Conservation (phyloP, 208 protist species). For the Trypanosomatidae sp. region DNA sequence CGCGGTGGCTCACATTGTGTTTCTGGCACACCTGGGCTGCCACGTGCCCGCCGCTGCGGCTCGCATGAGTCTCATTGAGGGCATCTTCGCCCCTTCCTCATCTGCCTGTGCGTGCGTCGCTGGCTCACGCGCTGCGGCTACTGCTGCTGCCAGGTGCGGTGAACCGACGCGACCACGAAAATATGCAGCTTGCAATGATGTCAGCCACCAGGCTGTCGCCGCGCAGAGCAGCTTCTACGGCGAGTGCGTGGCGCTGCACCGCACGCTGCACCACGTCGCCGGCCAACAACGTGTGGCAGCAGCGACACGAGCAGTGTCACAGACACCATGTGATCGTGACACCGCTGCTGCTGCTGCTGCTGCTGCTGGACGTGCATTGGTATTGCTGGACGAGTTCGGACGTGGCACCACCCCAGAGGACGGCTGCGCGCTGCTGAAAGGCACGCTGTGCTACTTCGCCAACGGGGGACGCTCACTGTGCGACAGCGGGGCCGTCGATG, state of each 20-base stretch:
- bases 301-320: no score
- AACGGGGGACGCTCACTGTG: background rate
- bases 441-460: conserved; percentile 54
- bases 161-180: no score
- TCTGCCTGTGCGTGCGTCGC: background rate
- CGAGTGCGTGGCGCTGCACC: conserved; percentile 69
- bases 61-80: conserved; percentile 49
- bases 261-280: conserved; percentile 51
- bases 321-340: no score
- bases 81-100: conserved; percentile 45
- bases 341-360: background rate
- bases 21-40: conserved; percentile 92
- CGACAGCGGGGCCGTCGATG: no score
- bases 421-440: conserved; percentile 79
- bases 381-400: conserved; percentile 95
- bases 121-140: background rate
- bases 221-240: conserved; percentile 56
- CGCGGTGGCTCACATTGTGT: conserved; percentile 92
- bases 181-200: no score
- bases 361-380: conserved; percentile 42
- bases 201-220: no score
- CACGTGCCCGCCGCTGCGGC: conserved; percentile 87
- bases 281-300: conserved; percentile 11
- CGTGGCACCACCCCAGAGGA: conserved; percentile 91
- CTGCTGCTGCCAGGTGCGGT: background rate